These are phyloP conservation scores for Termitomyces sp. DNA, from an alignment of 768 basidiomycete species.

Conservation along the genomic window DNA sequence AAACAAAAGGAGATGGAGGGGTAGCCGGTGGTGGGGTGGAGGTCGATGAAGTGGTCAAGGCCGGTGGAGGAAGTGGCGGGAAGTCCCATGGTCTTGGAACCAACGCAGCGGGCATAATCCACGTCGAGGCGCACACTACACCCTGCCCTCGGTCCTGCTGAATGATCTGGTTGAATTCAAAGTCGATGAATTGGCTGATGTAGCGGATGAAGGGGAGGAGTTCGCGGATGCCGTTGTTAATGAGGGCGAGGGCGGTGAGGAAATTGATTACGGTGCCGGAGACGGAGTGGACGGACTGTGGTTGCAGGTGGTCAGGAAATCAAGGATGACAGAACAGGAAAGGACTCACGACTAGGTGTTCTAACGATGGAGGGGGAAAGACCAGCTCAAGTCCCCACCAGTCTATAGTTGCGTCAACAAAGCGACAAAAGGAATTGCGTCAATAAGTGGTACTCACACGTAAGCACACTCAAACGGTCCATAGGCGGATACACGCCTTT, in stretches of 20 bases:
- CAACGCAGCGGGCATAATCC: constrained; percentile 79
- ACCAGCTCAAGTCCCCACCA: constrained; percentile 89
- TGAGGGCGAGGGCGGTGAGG: constrained; percentile 62
- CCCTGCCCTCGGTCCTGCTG: constrained; percentile 63
- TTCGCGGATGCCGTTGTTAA: constrained; percentile 74
- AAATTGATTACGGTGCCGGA: constrained; percentile 63
- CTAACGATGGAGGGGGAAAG: constrained; percentile 66
- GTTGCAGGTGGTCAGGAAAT: constrained; percentile 35
- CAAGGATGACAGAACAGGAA: neutral
- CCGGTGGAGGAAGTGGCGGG: constrained; percentile 30
- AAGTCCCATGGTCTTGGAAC: constrained; percentile 81
- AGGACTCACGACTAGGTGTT: constrained; percentile 49
- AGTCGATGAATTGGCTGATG: constrained; percentile 72
- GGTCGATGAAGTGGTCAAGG: constrained; percentile 14
- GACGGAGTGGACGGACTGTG: constrained; percentile 37
- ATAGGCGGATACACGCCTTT: constrained; percentile 63
- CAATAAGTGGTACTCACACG: constrained; percentile 47
- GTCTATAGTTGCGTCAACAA: constrained; percentile 37
- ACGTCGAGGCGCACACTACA: constrained; percentile 88
- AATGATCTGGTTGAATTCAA: constrained; percentile 64
- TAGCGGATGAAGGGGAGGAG: constrained; percentile 83
- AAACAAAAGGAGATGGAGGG: constrained; percentile 7
- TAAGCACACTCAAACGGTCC: constrained; percentile 73
- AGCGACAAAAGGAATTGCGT: neutral
- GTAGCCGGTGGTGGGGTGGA: constrained; percentile 26